These are phyloP conservation scores for Geosmithia flava DNA, from an alignment of 2,329 filamentous ascomycete genomes.

Conservation along the genomic window DNA sequence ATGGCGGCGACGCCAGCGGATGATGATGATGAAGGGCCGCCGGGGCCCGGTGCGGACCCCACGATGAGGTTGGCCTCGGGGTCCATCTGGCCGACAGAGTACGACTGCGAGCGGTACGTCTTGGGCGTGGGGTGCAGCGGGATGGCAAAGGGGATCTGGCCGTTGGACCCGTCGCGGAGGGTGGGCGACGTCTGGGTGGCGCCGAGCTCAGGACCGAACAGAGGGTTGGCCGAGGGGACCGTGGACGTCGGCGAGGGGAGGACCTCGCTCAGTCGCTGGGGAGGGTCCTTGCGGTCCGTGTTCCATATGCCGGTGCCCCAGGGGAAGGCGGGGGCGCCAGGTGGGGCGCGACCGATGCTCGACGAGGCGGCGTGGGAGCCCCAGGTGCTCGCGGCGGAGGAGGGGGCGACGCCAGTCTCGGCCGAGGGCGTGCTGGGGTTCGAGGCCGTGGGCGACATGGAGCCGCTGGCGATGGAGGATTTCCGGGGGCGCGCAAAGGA, in stretches of 20 bases:
- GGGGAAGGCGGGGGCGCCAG: constrained; percentile 41
- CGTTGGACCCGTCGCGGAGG: constrained; percentile 39
- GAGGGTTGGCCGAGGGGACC: constrained; percentile 33
- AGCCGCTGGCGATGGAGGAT: constrained; percentile 61
- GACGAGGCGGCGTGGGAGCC: constrained; percentile 36
- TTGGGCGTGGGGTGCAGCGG: constrained; percentile 85
- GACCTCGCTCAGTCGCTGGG: constrained; percentile 61
- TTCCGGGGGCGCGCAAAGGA: constrained; percentile 51
- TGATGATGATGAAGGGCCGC: constrained; percentile 17
- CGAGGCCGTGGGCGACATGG: constrained; percentile 68
- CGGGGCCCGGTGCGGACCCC: constrained; percentile 2
- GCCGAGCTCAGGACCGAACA: constrained; percentile 33
- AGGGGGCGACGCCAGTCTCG: constrained; percentile 36
- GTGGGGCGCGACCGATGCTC: constrained; percentile 30
- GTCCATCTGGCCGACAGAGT: constrained; percentile 86
- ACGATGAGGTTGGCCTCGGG: constrained; percentile 33
- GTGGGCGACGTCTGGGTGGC: constrained; percentile 36
- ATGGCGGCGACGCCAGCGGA: constrained; percentile 26
- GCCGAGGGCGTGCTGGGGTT: constrained; percentile 69
- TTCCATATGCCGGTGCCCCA: constrained; percentile 84
- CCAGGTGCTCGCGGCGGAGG: constrained; percentile 31
- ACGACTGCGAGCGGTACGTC: constrained; percentile 89
- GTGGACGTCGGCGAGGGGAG: constrained; percentile 62
- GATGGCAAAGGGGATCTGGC: constrained; percentile 74
- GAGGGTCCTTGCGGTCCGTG: constrained; percentile 63